Conservation (phyloP, 1,139 yeast species). For the Kodamaea derodonti region DNA sequence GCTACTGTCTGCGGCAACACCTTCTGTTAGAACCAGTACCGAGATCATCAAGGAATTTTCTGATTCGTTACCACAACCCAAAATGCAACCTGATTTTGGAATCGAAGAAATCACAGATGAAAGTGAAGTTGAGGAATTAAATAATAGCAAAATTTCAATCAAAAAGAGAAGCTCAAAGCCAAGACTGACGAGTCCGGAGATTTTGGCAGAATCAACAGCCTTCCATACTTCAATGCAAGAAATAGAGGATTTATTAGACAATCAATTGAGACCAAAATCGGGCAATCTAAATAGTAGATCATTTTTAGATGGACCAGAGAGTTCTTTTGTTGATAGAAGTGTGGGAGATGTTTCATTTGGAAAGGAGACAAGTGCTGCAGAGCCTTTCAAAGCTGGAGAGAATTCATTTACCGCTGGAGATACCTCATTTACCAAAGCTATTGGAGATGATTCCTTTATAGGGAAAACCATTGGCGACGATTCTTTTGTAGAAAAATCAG, state of each 20-base stretch:
- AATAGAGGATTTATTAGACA: conserved; percentile 39
- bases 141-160: conserved; percentile 1
- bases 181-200: conserved; percentile 1
- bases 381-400: no score
- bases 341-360: no score
- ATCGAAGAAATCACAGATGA: conserved; percentile 37
- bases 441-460: no score
- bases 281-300: no score
- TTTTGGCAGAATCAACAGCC: conserved; percentile 19
- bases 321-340: no score
- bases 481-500: not conserved
- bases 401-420: no score
- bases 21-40: conserved; percentile 9
- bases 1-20: conserved; percentile 17
- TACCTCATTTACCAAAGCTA: no score
- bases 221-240: conserved; percentile 40
- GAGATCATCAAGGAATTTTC: conserved; percentile 10
- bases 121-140: conserved; percentile 19
- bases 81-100: conserved; percentile 31
- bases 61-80: conserved; percentile 10
- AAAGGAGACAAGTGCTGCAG: no score
- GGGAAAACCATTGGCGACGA: no score
- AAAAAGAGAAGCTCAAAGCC: not conserved
- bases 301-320: no score
- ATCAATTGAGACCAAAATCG: conserved; percentile 19